Percentiles rank a stretch among this genome's conserved stretches.
These are phyloP conservation scores for Stromatinia cepivora DNA, from an alignment of 2,329 filamentous ascomycete genomes.

Conservation along the genomic window DNA sequence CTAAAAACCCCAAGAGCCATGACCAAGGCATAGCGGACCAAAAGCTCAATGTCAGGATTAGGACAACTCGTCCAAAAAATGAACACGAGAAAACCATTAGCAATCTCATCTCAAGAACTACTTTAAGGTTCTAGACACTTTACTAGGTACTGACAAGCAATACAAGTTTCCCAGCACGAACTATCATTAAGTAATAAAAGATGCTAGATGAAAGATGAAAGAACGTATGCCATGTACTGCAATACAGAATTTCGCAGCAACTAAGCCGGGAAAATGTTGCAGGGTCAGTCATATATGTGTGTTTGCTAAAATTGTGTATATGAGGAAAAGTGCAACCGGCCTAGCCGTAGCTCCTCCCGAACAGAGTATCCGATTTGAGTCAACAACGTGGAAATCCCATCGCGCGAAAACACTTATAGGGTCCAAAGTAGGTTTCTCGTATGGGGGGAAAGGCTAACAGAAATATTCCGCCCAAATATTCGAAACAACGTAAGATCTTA, in stretches of 20 bases:
- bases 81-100: too few species aligned
- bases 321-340: too few species aligned
- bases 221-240: not conserved
- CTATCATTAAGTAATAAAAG: not conserved
- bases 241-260: too few species aligned
- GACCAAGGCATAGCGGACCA: not conserved
- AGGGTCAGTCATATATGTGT: not conserved
- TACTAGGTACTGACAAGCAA: accelerated
- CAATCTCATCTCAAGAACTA: too few species aligned
- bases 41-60: not conserved
- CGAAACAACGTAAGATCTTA: not conserved
- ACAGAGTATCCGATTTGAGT: too few species aligned
- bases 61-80: not conserved
- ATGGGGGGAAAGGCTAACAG: not conserved
- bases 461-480: not conserved
- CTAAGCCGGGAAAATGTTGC: not conserved
- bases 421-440: not conserved
- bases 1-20: not conserved
- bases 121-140: too few species aligned
- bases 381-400: not conserved
- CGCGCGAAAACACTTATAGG: too few species aligned
- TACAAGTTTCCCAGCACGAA: too few species aligned
- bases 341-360: too few species aligned
- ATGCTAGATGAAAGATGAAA: not conserved
- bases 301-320: not conserved